A percentile compares a stretch with the other conserved stretches of the same genome.
phyloP scores from a whole-genome alignment of 176 grass and related monocot genomes.

The Ensete ventricosum region DNA sequence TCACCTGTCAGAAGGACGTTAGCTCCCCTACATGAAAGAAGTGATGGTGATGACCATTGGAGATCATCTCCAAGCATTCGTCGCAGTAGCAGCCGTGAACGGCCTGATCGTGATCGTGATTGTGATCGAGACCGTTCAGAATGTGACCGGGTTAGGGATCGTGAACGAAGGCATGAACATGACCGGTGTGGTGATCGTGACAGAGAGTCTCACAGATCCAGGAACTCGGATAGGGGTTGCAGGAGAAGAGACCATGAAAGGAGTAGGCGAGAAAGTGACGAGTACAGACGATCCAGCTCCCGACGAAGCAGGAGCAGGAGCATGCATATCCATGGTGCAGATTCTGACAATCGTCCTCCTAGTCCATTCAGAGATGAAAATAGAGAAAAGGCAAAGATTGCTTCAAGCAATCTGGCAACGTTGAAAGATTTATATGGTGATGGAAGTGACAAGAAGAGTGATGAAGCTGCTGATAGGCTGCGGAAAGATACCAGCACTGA shows the following conservation, averaged over 20 bases:
- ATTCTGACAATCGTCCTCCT: slow-evolving; percentile 11
- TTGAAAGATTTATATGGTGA: slow-evolving; percentile 91
- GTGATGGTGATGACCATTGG: slow-evolving; percentile 26
- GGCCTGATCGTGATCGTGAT: slow-evolving; percentile 24
- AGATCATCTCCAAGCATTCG: slow-evolving; percentile 34
- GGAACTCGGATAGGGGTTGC: background rate
- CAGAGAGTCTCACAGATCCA: background rate
- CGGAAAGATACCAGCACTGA: slow-evolving; percentile 55
- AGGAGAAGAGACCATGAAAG: background rate
- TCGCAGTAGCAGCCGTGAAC: slow-evolving; percentile 29
- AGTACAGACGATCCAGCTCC: slow-evolving; percentile 26
- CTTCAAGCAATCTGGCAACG: slow-evolving; percentile 64
- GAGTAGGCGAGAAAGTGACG: slow-evolving; percentile 43
- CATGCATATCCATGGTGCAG: slow-evolving; percentile 1
- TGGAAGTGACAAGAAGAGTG: slow-evolving; percentile 36
- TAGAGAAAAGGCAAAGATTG: slow-evolving; percentile 32
- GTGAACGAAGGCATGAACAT: slow-evolving; percentile 18
- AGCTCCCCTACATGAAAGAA: slow-evolving; percentile 32
- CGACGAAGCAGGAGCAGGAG: slow-evolving; percentile 29
- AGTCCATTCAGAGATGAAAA: slow-evolving; percentile 64
- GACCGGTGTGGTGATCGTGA: background rate
- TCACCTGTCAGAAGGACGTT: slow-evolving; percentile 71
- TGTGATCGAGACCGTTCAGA: slow-evolving; percentile 29
- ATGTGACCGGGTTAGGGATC: slow-evolving; percentile 37
- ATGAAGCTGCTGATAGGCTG: slow-evolving; percentile 29